Conservation (phyloP, 345 rosid genomes). For the Syzygium oleosum region DNA sequence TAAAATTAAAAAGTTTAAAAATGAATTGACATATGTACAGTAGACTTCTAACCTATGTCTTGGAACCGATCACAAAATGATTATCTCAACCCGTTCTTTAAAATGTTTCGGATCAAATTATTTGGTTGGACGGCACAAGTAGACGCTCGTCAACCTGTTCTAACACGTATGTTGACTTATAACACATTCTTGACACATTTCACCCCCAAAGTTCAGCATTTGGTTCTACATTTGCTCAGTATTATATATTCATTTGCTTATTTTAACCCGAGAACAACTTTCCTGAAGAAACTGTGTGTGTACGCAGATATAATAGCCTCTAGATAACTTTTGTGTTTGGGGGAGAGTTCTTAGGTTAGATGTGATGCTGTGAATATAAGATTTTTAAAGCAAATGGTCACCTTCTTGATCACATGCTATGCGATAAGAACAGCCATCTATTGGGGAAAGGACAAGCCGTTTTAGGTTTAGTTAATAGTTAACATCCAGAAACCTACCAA, state of each 20-base stretch:
- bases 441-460: neutral
- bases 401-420: neutral
- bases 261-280: accelerated
- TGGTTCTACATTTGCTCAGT: neutral
- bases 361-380: neutral
- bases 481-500: neutral
- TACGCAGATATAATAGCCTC: neutral
- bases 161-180: neutral
- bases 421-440: neutral
- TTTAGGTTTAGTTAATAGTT: neutral
- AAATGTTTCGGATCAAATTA: neutral
- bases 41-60: neutral
- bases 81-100: neutral
- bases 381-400: neutral
- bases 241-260: neutral
- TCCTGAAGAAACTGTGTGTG: neutral
- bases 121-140: neutral
- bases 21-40: too few relatives aligned
- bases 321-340: neutral
- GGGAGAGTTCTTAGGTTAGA: neutral
- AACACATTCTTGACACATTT: neutral
- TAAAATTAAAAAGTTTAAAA: too few relatives aligned
- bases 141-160: neutral
- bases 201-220: neutral
- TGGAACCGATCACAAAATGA: neutral